Conservation (phyloP, 805 yeast species). For the Kluyveromyces aestuarii region DNA sequence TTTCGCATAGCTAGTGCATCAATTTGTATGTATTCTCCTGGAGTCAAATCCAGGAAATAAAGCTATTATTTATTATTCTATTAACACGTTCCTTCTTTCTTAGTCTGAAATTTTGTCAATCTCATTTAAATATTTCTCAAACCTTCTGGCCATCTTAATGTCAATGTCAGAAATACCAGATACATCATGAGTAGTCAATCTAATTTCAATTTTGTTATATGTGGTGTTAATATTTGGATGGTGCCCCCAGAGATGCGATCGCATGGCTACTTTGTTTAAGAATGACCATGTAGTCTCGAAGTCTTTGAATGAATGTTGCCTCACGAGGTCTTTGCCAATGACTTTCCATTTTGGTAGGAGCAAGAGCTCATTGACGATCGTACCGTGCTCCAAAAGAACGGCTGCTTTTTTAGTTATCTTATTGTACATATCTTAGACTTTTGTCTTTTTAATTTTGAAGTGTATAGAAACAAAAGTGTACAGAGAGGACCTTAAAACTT, state of each 20-base stretch:
- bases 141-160: slow-evolving; percentile 43
- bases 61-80: neutral
- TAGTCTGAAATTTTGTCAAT: neutral
- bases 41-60: neutral
- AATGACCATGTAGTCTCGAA: slow-evolving; percentile 64
- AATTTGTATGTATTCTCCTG: neutral
- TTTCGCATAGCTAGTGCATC: neutral
- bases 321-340: slow-evolving; percentile 18
- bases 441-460: neutral
- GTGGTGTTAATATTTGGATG: slow-evolving; percentile 64
- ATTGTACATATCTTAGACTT: slow-evolving; percentile 27
- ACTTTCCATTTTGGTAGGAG: slow-evolving; percentile 21
- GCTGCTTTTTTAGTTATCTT: slow-evolving; percentile 28
- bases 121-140: slow-evolving; percentile 29
- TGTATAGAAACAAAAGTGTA: neutral
- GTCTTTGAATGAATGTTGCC: slow-evolving; percentile 35
- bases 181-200: slow-evolving; percentile 58
- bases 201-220: slow-evolving; percentile 47
- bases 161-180: slow-evolving; percentile 47
- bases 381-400: slow-evolving; percentile 17
- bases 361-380: slow-evolving; percentile 15
- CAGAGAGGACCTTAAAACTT: neutral
- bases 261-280: slow-evolving; percentile 45
- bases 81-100: slow-evolving; percentile 1
- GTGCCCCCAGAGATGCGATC: slow-evolving; percentile 52